Base-by-base conservation (phyloP, 768 basidiomycete species). In the Hydnomerulius pinastri region DNA sequence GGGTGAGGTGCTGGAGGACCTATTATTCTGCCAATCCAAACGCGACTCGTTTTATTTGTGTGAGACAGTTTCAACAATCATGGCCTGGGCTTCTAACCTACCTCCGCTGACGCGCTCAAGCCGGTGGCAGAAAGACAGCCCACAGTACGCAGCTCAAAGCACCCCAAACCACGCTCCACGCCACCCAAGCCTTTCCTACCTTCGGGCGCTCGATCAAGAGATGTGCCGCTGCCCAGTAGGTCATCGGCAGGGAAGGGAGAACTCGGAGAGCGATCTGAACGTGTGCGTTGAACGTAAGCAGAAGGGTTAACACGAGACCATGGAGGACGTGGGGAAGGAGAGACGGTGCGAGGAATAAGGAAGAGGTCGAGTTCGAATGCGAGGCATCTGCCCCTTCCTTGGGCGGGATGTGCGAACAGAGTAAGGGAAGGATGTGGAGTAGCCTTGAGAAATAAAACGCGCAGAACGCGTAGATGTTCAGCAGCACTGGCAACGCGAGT, bases 121-220 rank as follows among this genome's bases (percentile, higher is more conserved):
- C 96, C n/a, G 96, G 96, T 0, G 96, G 96, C 25, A 96, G 77
- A 63, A 94, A 95, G 2, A 81, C 79, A 2, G 76, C 79, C 94
- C 93, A 98, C 0, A 96, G 72, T 4, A 92, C 76, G 17, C 86
- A 66, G 10, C 84, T 84, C 15, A 85, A 59, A 2, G 74, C 67
- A 4, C 88, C 85, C 93, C 95, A 98, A 0, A 86, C 54, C 1
- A 87, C 63, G 47, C 81, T 83, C 90, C 94, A 99, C 10, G 68
- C 63, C 3, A 94, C 71, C 90, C 93, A 98, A 37, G 66, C 65
- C 36, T 59, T 75, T 3, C 83, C 87, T 63, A 68, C 74, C 29
- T 43, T 48, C 15, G 77, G 79, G 21, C 71, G 67, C 51, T 78
- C 71, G 28, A 82, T 55, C 29, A 87, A 62, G 17, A 93, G 67